A percentile compares a stretch with the other conserved stretches of the same genome.
phyloP scores from a whole-genome alignment of 2,329 filamentous ascomycete genomes.

The Trichoderma polysporum region DNA sequence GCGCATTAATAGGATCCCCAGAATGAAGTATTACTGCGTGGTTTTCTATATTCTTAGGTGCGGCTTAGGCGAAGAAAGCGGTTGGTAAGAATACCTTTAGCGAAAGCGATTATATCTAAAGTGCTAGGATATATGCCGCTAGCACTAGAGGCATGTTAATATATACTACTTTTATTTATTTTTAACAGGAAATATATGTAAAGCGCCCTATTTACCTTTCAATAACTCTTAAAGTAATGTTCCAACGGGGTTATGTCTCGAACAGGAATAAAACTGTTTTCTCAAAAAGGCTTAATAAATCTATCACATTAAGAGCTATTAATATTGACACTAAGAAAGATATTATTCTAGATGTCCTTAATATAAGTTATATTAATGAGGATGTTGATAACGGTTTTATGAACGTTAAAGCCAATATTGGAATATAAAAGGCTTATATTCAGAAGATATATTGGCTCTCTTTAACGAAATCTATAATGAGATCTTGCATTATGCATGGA shows the following conservation, averaged over 20 bases:
- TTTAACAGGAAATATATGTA: rapidly evolving
- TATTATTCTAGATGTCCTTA: neutral
- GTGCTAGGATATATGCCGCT: slow-evolving; percentile 44
- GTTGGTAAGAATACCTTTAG: slow-evolving; percentile 42
- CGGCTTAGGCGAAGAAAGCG: slow-evolving; percentile 40
- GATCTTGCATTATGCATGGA: slow-evolving; percentile 25
- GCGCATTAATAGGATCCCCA: slow-evolving; percentile 40
- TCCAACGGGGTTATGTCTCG: slow-evolving; percentile 37
- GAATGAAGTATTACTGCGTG: slow-evolving; percentile 36
- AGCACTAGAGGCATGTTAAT: slow-evolving; percentile 27
- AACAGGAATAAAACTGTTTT: slow-evolving; percentile 38
- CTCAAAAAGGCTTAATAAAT: slow-evolving; percentile 30
- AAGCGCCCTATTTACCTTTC: slow-evolving; percentile 11
- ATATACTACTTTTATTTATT: too few species aligned
- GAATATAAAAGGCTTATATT: slow-evolving; percentile 50
- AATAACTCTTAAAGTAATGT: slow-evolving; percentile 36
- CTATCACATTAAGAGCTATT: slow-evolving; percentile 24
- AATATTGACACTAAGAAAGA: neutral
- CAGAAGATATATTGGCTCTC: slow-evolving; percentile 42
- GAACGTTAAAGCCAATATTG: slow-evolving; percentile 46
- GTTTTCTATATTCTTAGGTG: slow-evolving; percentile 48
- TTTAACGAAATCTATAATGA: slow-evolving; percentile 31
- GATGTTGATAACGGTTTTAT: slow-evolving; percentile 47
- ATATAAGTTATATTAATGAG: slow-evolving; percentile 44
- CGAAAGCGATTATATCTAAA: slow-evolving; percentile 43